Conservation (phyloP, 345 rosid species). For the Erysimum cheiranthoides region DNA sequence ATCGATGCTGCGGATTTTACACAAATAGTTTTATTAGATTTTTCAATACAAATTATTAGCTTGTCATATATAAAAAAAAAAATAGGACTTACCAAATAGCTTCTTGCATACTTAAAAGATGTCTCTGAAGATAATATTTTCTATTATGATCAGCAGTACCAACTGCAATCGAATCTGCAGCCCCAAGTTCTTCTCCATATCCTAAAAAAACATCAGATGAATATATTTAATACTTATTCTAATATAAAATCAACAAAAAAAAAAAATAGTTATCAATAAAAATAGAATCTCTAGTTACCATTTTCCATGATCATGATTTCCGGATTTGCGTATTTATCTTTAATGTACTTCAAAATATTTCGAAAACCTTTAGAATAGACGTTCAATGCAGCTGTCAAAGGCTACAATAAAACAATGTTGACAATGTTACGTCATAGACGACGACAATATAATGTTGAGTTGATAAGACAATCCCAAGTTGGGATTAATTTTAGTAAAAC, state of each 20-base stretch:
- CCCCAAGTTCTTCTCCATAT: slow-evolving; percentile 34
- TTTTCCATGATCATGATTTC: slow-evolving; percentile 55
- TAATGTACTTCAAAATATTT: slow-evolving; percentile 45
- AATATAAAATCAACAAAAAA: not conserved
- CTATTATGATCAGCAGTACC: slow-evolving; percentile 27
- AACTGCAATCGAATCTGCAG: slow-evolving; percentile 4
- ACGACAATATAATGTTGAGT: not conserved
- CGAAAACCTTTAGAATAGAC: slow-evolving; percentile 42
- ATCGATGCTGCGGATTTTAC: slow-evolving; percentile 26
- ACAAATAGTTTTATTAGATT: not conserved
- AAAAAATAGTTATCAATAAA: not conserved
- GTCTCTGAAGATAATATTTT: slow-evolving; percentile 37
- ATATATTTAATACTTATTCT: not conserved
- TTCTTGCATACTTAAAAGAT: slow-evolving; percentile 35
- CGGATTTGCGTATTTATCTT: slow-evolving; percentile 47
- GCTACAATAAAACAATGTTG: slow-evolving; percentile 20
- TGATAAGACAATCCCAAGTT: not conserved
- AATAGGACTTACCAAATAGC: slow-evolving; percentile 34
- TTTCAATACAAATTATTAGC: not conserved
- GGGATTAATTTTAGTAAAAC: not conserved
- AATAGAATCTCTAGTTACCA: slow-evolving; percentile 41
- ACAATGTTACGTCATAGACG: not conserved
- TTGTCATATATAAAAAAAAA: not conserved
- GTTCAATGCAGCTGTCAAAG: slow-evolving; percentile 16
- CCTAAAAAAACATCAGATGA: slow-evolving; percentile 15